phyloP scores from a whole-genome alignment of 2,329 filamentous ascomycete species.

The Colletotrichum sp. region DNA sequence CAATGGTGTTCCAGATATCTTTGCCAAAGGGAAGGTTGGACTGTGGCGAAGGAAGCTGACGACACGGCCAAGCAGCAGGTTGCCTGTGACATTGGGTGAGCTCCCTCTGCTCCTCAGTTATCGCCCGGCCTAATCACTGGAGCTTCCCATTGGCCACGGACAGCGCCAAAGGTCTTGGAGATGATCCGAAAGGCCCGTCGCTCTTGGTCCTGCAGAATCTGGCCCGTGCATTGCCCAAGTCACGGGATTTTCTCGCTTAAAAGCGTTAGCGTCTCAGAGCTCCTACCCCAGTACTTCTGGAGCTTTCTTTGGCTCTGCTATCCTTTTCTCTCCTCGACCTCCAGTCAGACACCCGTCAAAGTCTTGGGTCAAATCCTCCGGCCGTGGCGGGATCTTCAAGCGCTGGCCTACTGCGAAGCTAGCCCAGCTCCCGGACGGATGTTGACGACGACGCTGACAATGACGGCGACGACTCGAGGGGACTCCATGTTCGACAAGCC shows the following conservation, averaged over 20 bases:
- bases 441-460: not conserved
- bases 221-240: not conserved
- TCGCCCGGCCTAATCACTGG: not conserved
- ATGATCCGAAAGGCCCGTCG: not conserved
- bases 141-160: slow-evolving; percentile 24
- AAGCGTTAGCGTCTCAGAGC: slow-evolving; percentile 1
- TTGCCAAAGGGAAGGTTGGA: not conserved
- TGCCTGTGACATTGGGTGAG: slow-evolving; percentile 28
- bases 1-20: not conserved
- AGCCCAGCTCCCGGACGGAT: not conserved
- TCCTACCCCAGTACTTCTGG: not conserved
- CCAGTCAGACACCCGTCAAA: slow-evolving; percentile 4
- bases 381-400: not conserved
- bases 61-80: slow-evolving; percentile 22
- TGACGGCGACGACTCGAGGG: not conserved
- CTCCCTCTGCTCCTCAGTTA: not conserved
- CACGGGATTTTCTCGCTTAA: not conserved
- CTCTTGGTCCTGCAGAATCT: not conserved
- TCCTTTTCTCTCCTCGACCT: not conserved
- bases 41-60: slow-evolving; percentile 25
- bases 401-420: not conserved
- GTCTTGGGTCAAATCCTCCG: not conserved
- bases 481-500: not conserved
- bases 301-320: not conserved
- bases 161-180: not conserved